Evolutionary conservation across 257 asterid species (phyloP).

Genomic region (Nicotiana tomentosiformis): DNA sequence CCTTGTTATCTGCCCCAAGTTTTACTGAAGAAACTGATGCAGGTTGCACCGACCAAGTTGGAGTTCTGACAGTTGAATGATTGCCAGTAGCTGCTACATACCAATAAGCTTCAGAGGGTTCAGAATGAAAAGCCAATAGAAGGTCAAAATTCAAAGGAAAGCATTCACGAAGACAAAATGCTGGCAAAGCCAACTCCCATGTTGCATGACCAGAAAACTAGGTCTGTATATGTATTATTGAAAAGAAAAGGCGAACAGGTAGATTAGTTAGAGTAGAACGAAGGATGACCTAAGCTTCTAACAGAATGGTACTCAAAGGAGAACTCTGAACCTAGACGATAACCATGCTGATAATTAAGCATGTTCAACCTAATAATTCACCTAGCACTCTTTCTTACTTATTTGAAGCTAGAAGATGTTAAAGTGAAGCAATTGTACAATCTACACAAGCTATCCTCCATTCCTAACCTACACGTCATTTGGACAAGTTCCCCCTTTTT

Average conservation of each 20-base stretch:
- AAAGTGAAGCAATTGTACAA: background rate
- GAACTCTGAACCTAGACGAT: background rate
- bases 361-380: background rate
- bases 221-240: background rate
- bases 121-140: constrained; percentile 15
- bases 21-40: constrained; percentile 47
- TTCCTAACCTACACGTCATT: background rate
- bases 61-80: constrained; percentile 45
- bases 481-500: background rate
- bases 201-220: background rate
- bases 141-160: constrained; percentile 9
- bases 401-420: background rate
- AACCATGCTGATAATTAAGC: background rate
- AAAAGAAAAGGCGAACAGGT: background rate
- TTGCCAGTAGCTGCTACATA: constrained; percentile 42
- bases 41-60: constrained; percentile 71
- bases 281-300: background rate
- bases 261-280: background rate
- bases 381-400: background rate
- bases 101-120: constrained; percentile 18
- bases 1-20: constrained; percentile 44
- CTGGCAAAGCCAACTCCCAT: background rate
- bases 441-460: background rate
- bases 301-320: background rate
- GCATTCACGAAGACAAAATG: background rate